Base-by-base conservation (phyloP, 2,329 filamentous ascomycete species). In the Fusarium denticulatum region DNA sequence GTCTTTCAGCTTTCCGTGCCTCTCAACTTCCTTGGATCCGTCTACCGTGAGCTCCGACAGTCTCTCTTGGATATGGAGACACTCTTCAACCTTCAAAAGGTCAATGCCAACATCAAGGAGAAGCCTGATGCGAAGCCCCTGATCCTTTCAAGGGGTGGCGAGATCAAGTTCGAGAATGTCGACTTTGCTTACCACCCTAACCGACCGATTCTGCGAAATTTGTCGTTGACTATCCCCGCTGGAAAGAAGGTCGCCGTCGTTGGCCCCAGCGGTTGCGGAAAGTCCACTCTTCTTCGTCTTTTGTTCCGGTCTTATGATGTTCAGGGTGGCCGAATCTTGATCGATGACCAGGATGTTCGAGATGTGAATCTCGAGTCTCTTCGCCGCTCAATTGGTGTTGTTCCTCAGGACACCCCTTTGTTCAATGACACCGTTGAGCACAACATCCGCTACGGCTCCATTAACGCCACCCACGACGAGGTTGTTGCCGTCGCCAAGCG, bases 51-150 rank as follows among this genome's bases (percentile, higher is more conserved):
- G 84, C 88, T 99, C 60, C 90, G 96, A 63, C 96, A 99, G 84
- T 97, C 94, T 28, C 87, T 99, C 49, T 87, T 99, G 39, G 97
- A 99, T 81, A 99, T 99, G 96, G 96, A 98, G 83, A 98, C 96
- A 0, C 88, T 99, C 11, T 99, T 99, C 87, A 97, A 94, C 81
- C 87, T 99, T 37, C 96, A 99, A 82, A 98, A 97, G 81, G 96
- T 98, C 80, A 97, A 98, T 76, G 92, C 98, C 18, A 90, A 89
- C 42, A 93, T 99, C 80, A 91, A 90, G 77, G 95, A 99, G 77
- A 87, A 89, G 60, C 89, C 92, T 4, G 86, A 93, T 77, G 94
- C 96, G 1, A 91, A 92, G 78, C 87, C 93, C 0, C 87, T 99
- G 3, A 83, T 88, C 14, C 87, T 99, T 20, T 87, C 87, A 47